Evolutionary conservation across 139 green algal genomes (phyloP).

Genomic region (Closterium sp.): DNA sequence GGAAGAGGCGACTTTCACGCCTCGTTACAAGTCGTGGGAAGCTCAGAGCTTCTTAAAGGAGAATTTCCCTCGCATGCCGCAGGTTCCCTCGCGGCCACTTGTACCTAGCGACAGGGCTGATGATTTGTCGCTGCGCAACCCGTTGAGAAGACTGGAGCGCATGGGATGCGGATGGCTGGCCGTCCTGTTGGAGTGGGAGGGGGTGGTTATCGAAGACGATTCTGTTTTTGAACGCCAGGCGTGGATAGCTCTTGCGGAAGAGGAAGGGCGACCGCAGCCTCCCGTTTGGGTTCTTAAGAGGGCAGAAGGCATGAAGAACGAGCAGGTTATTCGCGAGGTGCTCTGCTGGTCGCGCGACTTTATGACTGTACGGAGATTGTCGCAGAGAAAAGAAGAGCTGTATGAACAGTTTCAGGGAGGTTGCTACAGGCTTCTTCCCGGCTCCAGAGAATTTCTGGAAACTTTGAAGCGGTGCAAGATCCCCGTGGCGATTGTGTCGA

Average conservation of each 20-base stretch:
- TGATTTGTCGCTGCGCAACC: constrained; percentile 66
- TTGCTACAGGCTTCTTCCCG: constrained; percentile 19
- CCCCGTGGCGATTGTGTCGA: constrained; percentile 75
- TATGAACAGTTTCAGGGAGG: constrained; percentile 60
- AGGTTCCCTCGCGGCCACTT: background rate
- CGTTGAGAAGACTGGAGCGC: constrained; percentile 69
- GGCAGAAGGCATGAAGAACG: constrained; percentile 82
- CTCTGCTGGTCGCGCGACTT: constrained; percentile 89
- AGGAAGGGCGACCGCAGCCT: constrained; percentile 76
- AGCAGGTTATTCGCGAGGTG: constrained; percentile 83
- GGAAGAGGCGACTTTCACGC: constrained; percentile 10
- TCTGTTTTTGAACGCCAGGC: constrained; percentile 58
- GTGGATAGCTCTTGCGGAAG: constrained; percentile 77
- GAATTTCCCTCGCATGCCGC: background rate
- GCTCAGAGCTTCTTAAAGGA: background rate
- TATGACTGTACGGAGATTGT: constrained; percentile 65
- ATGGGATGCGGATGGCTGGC: constrained; percentile 87
- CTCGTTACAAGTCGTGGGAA: background rate
- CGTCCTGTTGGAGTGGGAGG: constrained; percentile 85
- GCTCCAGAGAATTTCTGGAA: constrained; percentile 67
- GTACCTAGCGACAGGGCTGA: constrained; percentile 52
- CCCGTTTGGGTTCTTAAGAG: constrained; percentile 67
- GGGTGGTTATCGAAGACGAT: constrained; percentile 71
- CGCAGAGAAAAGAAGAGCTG: constrained; percentile 74
- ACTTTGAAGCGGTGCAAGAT: constrained; percentile 68